Conservation (phyloP, 352 stramenopile genomes). For the Phytophthora tubulina region DNA sequence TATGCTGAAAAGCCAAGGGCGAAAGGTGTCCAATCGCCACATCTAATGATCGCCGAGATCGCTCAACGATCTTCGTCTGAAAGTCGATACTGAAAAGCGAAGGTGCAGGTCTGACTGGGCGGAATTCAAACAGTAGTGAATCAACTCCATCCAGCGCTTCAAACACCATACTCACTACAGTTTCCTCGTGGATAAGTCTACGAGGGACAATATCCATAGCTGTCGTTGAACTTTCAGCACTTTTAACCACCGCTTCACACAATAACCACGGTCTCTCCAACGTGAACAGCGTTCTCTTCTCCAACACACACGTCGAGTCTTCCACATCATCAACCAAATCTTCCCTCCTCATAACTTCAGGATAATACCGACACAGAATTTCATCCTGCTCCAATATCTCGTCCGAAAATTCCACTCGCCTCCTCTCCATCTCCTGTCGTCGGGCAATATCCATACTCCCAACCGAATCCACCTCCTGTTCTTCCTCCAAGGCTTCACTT, state of each 20-base stretch:
- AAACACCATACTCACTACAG: constrained; percentile 62
- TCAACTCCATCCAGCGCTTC: constrained; percentile 63
- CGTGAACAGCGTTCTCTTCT: constrained; percentile 35
- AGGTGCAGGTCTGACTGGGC: constrained; percentile 5
- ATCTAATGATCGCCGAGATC: constrained; percentile 33
- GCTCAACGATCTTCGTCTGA: constrained; percentile 27
- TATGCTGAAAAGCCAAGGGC: constrained; percentile 43
- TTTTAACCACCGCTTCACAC: constrained; percentile 39
- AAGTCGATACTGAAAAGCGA: constrained; percentile 54
- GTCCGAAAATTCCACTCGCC: constrained; percentile 23
- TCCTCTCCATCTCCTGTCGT: constrained; percentile 11
- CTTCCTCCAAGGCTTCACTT: constrained; percentile 20
- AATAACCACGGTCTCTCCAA: constrained; percentile 51
- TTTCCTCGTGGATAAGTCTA: constrained; percentile 59
- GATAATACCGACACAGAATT: constrained; percentile 60
- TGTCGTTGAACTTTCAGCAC: background rate
- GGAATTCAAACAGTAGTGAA: constrained; percentile 63
- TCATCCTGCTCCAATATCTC: constrained; percentile 36
- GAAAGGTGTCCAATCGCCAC: constrained; percentile 64
- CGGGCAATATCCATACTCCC: background rate
- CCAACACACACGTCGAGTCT: constrained; percentile 24
- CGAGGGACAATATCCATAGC: constrained; percentile 14
- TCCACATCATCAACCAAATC: constrained; percentile 21
- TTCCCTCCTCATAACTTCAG: constrained; percentile 16
- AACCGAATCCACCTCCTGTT: background rate